Percentiles rank a stretch among this genome's conserved stretches.
Evolutionary conservation across 2,329 filamentous ascomycete genomes (phyloP).

Genomic region (Trichoderma simmonsii): DNA sequence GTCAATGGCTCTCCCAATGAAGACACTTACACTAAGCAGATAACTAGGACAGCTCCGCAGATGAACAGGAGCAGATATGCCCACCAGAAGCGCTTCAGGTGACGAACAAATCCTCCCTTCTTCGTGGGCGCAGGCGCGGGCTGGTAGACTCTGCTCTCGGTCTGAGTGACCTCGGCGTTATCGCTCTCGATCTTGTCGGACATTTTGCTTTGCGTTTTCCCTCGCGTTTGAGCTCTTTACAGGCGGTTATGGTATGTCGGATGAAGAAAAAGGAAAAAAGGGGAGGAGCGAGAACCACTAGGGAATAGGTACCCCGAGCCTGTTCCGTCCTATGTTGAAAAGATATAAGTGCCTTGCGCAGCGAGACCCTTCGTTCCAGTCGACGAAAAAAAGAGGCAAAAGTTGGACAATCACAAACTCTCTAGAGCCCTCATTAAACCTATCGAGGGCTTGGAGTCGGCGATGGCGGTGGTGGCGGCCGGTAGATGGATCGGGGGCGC

Average conservation of each 20-base stretch:
- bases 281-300: neutral
- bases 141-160: conserved; percentile 31
- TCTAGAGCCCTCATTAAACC: neutral
- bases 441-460: neutral
- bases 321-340: neutral
- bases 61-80: conserved; percentile 51
- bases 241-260: neutral
- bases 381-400: neutral
- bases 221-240: neutral
- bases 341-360: neutral
- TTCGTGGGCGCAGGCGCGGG: conserved; percentile 29
- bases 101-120: conserved; percentile 39
- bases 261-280: neutral
- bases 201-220: conserved; percentile 28
- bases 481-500: conserved; percentile 1
- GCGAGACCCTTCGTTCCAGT: conserved; percentile 7
- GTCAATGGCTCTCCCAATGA: no score
- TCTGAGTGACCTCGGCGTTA: conserved; percentile 35
- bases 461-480: conserved; percentile 11
- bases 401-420: conserved; percentile 4
- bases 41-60: conserved; percentile 50
- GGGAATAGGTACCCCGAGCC: neutral
- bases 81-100: conserved; percentile 61
- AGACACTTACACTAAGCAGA: conserved; percentile 57
- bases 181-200: conserved; percentile 38